Evolutionary conservation across 352 stramenopile species (phyloP).

Genomic region (Phytophthora podocarpi): DNA sequence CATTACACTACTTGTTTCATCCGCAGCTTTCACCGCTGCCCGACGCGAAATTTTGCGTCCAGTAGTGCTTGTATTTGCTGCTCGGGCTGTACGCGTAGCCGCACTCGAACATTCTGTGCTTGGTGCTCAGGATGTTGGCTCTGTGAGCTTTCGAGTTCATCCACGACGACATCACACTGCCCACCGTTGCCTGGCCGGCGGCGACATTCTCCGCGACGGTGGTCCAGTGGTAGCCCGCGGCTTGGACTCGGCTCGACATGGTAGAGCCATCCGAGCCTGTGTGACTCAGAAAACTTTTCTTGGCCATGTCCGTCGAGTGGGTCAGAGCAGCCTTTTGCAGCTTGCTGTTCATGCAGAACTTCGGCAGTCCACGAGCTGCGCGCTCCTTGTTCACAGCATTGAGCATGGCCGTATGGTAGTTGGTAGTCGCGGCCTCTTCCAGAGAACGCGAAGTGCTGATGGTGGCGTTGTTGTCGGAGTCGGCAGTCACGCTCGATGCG

Average conservation of each 20-base stretch:
- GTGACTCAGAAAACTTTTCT: constrained; percentile 50
- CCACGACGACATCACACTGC: constrained; percentile 49
- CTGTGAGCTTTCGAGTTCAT: constrained; percentile 55
- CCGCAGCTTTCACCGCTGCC: constrained; percentile 26
- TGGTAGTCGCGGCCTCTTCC: constrained; percentile 1
- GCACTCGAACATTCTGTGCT: constrained; percentile 35
- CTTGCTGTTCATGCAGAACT: constrained; percentile 53
- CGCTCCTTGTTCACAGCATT: constrained; percentile 56
- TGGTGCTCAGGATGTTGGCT: constrained; percentile 48
- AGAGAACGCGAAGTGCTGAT: constrained; percentile 1
- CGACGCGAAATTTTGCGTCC: constrained; percentile 56
- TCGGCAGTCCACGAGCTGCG: constrained; percentile 30
- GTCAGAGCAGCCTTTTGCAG: constrained; percentile 31
- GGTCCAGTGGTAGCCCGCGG: constrained; percentile 40
- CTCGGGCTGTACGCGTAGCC: constrained; percentile 36
- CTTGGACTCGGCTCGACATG: constrained; percentile 41
- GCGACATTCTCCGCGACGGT: constrained; percentile 59
- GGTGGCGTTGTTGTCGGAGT: background rate
- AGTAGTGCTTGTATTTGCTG: constrained; percentile 57
- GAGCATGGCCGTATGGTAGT: constrained; percentile 43
- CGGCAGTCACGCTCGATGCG: constrained; percentile 4
- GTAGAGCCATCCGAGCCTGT: constrained; percentile 49
- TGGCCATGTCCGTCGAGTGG: constrained; percentile 53
- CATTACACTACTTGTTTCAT: constrained; percentile 6
- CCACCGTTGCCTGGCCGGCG: constrained; percentile 45